phyloP scores from a whole-genome alignment of 2,329 filamentous ascomycete species.

The Penicillium decumbens region DNA sequence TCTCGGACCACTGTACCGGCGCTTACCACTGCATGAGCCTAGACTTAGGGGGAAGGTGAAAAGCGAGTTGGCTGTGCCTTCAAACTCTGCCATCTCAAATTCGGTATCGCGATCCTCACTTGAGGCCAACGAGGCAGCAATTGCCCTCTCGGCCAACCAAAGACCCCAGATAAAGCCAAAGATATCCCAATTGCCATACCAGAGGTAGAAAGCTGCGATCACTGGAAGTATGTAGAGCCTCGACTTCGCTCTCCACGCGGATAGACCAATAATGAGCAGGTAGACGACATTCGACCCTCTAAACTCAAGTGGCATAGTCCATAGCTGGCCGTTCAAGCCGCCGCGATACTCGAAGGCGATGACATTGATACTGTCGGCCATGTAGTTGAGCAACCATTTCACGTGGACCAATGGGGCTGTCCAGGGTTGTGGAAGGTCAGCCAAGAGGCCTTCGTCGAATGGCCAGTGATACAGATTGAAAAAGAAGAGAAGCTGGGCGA shows the following conservation, averaged over 20 bases:
- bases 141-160: conserved; percentile 16
- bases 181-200: conserved; percentile 23
- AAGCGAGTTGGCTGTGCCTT: not conserved
- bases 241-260: conserved; percentile 14
- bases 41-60: not conserved
- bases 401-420: conserved; percentile 17
- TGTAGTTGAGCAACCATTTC: conserved; percentile 16
- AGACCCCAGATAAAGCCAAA: conserved; percentile 22
- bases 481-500: conserved; percentile 19
- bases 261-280: conserved; percentile 15
- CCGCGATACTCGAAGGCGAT: conserved; percentile 19
- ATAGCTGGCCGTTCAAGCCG: conserved; percentile 21
- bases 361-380: conserved; percentile 21
- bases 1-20: not conserved
- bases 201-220: conserved; percentile 15
- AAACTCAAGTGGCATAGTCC: conserved; percentile 25
- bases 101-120: not conserved
- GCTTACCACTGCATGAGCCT: not conserved
- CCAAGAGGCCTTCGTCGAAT: conserved; percentile 16
- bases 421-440: conserved; percentile 15
- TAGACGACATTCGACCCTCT: conserved; percentile 22
- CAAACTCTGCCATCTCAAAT: conserved; percentile 9
- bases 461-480: conserved; percentile 17
- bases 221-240: conserved; percentile 10
- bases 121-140: not conserved